Conservation (phyloP, 1,139 yeast genomes). For the Pichia sp. region DNA sequence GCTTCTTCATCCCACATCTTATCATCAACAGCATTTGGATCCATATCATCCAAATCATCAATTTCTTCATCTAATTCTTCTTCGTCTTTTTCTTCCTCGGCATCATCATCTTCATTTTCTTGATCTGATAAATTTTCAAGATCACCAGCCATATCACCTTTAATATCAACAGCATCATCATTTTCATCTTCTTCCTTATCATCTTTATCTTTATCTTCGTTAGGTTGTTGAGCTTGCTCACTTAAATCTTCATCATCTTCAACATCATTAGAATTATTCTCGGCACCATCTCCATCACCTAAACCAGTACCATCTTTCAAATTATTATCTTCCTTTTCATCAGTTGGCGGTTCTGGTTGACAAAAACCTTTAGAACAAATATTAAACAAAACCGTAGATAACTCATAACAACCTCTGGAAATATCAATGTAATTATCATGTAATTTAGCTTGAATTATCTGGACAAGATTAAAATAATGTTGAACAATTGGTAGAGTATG, state of each 20-base stretch:
- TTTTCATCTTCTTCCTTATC: constrained; percentile 57
- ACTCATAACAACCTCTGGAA: constrained; percentile 55
- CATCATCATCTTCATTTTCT: constrained; percentile 46
- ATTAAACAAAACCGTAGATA: constrained; percentile 50
- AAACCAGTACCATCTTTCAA: constrained; percentile 86
- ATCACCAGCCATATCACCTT: constrained; percentile 96
- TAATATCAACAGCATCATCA: constrained; percentile 85
- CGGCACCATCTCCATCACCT: constrained; percentile 93
- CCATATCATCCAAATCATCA: constrained; percentile 83
- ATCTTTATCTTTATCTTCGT: constrained; percentile 65
- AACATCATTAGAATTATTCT: constrained; percentile 72
- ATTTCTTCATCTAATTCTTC: constrained; percentile 81
- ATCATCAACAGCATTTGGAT: constrained; percentile 93
- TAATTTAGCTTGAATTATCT: constrained; percentile 36
- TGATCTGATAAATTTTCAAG: constrained; percentile 67
- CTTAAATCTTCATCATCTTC: constrained; percentile 89
- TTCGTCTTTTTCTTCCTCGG: constrained; percentile 43
- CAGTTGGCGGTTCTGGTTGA: constrained; percentile 76
- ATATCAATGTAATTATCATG: constrained; percentile 44
- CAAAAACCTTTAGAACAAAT: constrained; percentile 89
- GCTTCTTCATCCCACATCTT: constrained; percentile 98
- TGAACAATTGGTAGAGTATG: constrained; percentile 54
- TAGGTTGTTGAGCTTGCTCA: constrained; percentile 83
- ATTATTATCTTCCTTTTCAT: constrained; percentile 57
- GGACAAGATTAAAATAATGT: constrained; percentile 44